Evolutionary conservation across 2,329 filamentous ascomycete genomes (phyloP).

Genomic region (Cladosporium sp.): DNA sequence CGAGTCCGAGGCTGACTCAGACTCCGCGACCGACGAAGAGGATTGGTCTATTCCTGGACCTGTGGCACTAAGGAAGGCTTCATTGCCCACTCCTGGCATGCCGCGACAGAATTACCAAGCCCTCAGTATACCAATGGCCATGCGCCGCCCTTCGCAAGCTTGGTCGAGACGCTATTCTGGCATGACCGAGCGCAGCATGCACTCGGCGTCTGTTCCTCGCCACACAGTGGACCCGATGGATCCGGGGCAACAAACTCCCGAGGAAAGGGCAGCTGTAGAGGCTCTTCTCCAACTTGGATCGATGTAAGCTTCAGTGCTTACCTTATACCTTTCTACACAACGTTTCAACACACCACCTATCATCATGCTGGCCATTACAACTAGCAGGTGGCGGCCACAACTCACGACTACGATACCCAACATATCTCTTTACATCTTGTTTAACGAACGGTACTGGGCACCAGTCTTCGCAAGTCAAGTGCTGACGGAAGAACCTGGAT

Average conservation of each 20-base stretch:
- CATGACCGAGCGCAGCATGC: slow-evolving; percentile 20
- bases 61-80: slow-evolving; percentile 63
- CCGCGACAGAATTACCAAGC: slow-evolving; percentile 33
- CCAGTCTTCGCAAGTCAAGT: slow-evolving; percentile 38
- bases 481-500: slow-evolving; percentile 41
- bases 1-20: slow-evolving; percentile 61
- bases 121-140: slow-evolving; percentile 31
- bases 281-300: slow-evolving; percentile 79
- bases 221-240: slow-evolving; percentile 15
- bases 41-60: slow-evolving; percentile 18
- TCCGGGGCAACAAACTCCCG: slow-evolving; percentile 50
- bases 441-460: slow-evolving; percentile 32
- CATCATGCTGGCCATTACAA: slow-evolving; percentile 9
- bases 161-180: slow-evolving; percentile 29
- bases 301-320: slow-evolving; percentile 41
- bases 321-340: background rate
- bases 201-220: slow-evolving; percentile 29
- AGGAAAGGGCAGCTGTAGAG: slow-evolving; percentile 80
- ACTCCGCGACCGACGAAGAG: slow-evolving; percentile 71
- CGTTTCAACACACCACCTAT: slow-evolving; percentile 16
- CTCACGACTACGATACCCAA: slow-evolving; percentile 16
- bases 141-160: slow-evolving; percentile 29
- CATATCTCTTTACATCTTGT: slow-evolving; percentile 20
- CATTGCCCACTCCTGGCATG: slow-evolving; percentile 35
- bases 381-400: background rate